Evolutionary conservation across 2,329 filamentous ascomycete species (phyloP).

Genomic region (Pezicula radicicola): DNA sequence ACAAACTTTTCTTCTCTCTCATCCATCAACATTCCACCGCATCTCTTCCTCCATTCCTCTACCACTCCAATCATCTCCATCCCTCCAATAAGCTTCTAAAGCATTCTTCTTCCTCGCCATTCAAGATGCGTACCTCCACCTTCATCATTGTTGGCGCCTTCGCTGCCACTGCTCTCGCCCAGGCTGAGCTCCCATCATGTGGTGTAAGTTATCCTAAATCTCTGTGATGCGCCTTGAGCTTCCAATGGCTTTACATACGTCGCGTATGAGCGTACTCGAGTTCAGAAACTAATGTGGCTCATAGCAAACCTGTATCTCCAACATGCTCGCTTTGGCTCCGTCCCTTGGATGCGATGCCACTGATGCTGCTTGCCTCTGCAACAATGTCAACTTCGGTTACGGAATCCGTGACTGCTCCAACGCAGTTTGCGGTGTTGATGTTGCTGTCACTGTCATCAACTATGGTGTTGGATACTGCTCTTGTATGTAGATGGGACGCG

Average conservation of each 20-base stretch:
- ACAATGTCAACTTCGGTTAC: constrained; percentile 38
- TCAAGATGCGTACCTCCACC: constrained; percentile 28
- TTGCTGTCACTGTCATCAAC: constrained; percentile 23
- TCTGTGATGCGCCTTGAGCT: background rate
- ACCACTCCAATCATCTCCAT: background rate
- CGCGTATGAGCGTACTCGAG: background rate
- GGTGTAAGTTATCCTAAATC: constrained; percentile 24
- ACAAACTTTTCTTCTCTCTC: background rate
- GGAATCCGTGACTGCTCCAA: constrained; percentile 45
- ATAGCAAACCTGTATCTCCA: constrained; percentile 37
- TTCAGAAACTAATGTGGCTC: constrained; percentile 12
- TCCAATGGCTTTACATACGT: background rate
- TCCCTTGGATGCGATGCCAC: constrained; percentile 34
- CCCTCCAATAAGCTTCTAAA: background rate
- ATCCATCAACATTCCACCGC: background rate
- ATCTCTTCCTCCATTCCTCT: background rate
- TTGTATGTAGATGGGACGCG: constrained; percentile 10
- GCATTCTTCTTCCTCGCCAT: constrained; percentile 1
- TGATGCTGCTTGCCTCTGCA: constrained; percentile 41
- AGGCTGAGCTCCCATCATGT: constrained; percentile 24
- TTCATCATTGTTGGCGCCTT: constrained; percentile 22
- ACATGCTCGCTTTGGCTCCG: constrained; percentile 39
- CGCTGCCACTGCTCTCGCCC: constrained; percentile 20
- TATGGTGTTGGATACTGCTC: constrained; percentile 25
- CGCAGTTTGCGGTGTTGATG: constrained; percentile 33